Base-by-base conservation (phyloP, 169 alveolate genomes). In the Cryptosporidium muris region DNA sequence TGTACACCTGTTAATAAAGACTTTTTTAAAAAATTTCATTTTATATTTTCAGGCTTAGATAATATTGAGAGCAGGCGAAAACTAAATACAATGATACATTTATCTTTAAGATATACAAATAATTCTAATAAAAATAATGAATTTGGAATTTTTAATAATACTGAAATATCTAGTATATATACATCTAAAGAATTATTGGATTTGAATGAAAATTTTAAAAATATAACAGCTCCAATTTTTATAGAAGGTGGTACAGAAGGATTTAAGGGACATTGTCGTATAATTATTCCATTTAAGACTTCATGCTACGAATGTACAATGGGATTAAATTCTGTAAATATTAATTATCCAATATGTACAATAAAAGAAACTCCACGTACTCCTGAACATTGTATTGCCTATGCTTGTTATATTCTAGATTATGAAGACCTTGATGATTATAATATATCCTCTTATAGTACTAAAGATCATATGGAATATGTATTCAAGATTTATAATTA, bases 161-260 rank as follows among this genome's bases (percentile, higher is more conserved):
- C 25, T 25, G 25, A 25, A 25, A 25, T 25, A 25, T 25, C 25
- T 25, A 25, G 25, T 25, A 25, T 25, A 25, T 25, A 25, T 25
- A 25, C 0, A 25, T 25, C 25, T 25, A 25, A 25, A 25, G 25
- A 25, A 0, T 25, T 25, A 25, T 25, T 25, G 0, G 25, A 25
- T 25, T 25, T 25, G 25, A 25, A 25, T 25, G 56, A 51, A n/a
- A 51, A 51, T n/a, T 25, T 25, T 25, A 25, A 25, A 25, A 25
- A 25, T 25, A 25, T 25, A 25, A 47, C 14, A 37, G 8, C 63
- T 11, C 85, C 66, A 43, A 43, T 74, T 25, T 58, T 74, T 25
- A 12, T 74, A 25, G 85, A 74, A 4, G 48, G 85, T 56, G 85
- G 85, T 6, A 74, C 85, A 6, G 85, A 74, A 45, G 85, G 85